Evolutionary conservation across 1,284 basidiomycete genomes (phyloP).

Genomic region (Pterula multifida): DNA sequence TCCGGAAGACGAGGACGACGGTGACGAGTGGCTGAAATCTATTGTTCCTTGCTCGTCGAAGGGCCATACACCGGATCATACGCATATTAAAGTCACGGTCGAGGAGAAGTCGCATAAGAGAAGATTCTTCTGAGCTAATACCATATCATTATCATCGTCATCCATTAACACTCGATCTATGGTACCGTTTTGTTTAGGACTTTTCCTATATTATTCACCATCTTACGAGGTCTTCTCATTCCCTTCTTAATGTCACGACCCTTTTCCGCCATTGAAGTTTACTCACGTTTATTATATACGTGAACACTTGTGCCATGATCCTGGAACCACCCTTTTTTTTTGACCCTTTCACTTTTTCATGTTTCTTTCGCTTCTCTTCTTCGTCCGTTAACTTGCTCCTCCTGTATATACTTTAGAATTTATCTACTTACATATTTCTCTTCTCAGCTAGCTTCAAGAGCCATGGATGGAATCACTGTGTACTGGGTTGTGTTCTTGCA

Average conservation of each 20-base stretch:
- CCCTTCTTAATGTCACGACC: neutral
- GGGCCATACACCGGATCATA: slow-evolving; percentile 36
- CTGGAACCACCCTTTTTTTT: neutral
- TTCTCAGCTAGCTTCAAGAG: neutral
- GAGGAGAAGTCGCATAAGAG: slow-evolving; percentile 65
- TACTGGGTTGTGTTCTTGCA: too few relatives aligned
- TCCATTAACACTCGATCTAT: neutral
- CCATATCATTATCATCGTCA: neutral
- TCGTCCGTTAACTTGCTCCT: slow-evolving; percentile 1
- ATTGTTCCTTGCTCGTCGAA: slow-evolving; percentile 59
- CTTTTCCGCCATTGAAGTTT: neutral
- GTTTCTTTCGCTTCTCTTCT: slow-evolving; percentile 1
- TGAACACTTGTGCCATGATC: neutral
- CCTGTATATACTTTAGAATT: slow-evolving; percentile 15
- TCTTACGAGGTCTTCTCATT: neutral
- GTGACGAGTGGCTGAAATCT: slow-evolving; percentile 67
- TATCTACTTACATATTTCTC: slow-evolving; percentile 12
- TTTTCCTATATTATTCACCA: neutral
- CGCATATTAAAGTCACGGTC: slow-evolving; percentile 56
- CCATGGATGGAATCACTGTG: too few relatives aligned
- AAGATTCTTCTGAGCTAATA: slow-evolving; percentile 47
- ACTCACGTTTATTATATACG: too few relatives aligned
- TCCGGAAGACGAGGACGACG: slow-evolving; percentile 57
- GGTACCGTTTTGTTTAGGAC: neutral
- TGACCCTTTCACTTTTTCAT: slow-evolving; percentile 4